phyloP scores from a whole-genome alignment of 2,329 filamentous ascomycete species.

The Lachnellula occidentalis region DNA sequence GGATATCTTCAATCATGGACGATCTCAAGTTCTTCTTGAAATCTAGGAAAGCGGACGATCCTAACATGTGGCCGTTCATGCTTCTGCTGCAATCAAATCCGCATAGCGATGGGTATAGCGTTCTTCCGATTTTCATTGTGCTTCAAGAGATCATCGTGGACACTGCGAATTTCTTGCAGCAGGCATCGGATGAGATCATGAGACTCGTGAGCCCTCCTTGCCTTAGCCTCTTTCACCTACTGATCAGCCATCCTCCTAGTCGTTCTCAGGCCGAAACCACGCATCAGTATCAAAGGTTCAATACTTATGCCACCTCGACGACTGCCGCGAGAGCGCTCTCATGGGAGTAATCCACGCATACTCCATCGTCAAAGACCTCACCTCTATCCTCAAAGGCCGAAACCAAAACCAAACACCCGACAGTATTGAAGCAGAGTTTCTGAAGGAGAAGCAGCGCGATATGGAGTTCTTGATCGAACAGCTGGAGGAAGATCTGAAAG shows the following conservation, averaged over 20 bases:
- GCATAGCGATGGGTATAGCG: conserved; percentile 1
- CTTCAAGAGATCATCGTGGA: conserved; percentile 8
- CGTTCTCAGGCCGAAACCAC: conserved; percentile 1
- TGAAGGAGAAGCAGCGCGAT: conserved; percentile 10
- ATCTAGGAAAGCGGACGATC: conserved; percentile 6
- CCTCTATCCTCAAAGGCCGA: conserved; percentile 1
- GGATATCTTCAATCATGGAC: neutral
- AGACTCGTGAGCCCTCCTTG: conserved; percentile 8
- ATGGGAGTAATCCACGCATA: conserved; percentile 2
- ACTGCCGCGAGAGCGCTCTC: conserved; percentile 2
- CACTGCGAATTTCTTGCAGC: conserved; percentile 8
- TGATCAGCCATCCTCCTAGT: neutral
- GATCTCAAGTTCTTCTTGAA: conserved; percentile 6
- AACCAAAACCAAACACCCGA: neutral
- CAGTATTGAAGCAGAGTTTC: conserved; percentile 2
- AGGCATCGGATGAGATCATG: conserved; percentile 10
- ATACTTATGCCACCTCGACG: conserved; percentile 11
- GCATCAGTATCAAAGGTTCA: conserved; percentile 4
- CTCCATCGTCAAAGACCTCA: conserved; percentile 1
- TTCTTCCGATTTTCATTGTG: conserved; percentile 11
- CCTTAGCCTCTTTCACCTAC: neutral
- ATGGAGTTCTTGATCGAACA: conserved; percentile 10
- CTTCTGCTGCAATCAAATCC: conserved; percentile 5
- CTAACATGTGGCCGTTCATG: conserved; percentile 10
- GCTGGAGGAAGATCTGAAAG: conserved; percentile 8